Conservation (phyloP, 2,329 filamentous ascomycete species). For the Monilinia vaccinii-corymbosi region DNA sequence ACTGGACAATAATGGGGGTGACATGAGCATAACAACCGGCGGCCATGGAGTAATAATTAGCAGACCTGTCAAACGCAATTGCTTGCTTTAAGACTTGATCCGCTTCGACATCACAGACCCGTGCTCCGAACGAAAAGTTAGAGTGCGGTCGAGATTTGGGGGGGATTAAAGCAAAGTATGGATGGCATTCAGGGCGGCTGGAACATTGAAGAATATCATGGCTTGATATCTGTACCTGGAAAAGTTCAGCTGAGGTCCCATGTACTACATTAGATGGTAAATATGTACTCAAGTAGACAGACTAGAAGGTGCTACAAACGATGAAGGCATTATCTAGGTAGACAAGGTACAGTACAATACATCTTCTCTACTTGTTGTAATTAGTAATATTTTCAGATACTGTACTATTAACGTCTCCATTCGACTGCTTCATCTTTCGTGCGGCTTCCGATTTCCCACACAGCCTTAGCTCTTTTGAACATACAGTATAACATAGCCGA, state of each 20-base stretch:
- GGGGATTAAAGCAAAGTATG: neutral
- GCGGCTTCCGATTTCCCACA: neutral
- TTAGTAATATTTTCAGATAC: neutral
- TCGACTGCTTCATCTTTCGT: neutral
- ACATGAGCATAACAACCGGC: neutral
- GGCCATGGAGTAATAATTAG: neutral
- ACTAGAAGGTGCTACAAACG: neutral
- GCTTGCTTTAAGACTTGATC: neutral
- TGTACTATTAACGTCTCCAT: neutral
- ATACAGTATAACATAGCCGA: neutral
- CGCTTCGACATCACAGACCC: neutral
- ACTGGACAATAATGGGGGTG: neutral
- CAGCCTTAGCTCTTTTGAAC: neutral
- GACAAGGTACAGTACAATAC: neutral
- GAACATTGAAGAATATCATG: neutral
- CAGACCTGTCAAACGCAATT: neutral
- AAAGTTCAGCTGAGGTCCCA: neutral
- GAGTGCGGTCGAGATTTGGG: neutral
- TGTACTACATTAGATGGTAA: slow-evolving; percentile 1
- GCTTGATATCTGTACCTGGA: slow-evolving; percentile 1
- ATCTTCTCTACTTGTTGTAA: neutral
- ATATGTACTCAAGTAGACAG: neutral
- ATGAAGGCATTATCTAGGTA: neutral
- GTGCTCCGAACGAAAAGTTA: neutral
- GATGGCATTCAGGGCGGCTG: neutral